A percentile compares a stretch with the other conserved stretches of the same genome.
Conservation (phyloP, 164 flowering plant species). For the Magnolia changhungtana region DNA sequence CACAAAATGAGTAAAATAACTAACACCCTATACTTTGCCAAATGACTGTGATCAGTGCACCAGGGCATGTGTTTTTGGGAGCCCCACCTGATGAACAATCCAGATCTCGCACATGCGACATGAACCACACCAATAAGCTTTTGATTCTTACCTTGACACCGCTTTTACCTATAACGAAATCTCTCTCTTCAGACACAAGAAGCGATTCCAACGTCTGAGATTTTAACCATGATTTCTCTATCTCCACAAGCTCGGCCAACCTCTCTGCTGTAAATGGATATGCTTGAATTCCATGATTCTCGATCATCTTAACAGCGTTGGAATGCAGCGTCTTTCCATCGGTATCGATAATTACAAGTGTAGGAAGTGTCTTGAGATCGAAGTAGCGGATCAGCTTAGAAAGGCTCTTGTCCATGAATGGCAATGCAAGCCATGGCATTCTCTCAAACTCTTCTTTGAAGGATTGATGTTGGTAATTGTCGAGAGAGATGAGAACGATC, state of each 20-base stretch:
- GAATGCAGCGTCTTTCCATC: slow-evolving; percentile 28
- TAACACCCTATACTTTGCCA: background rate
- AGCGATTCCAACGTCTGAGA: slow-evolving; percentile 35
- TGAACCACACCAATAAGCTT: background rate
- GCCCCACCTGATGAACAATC: no score
- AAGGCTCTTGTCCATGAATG: slow-evolving; percentile 17
- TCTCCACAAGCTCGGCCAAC: slow-evolving; percentile 24
- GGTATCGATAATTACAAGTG: slow-evolving; percentile 21
- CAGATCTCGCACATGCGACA: no score
- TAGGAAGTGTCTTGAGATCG: slow-evolving; percentile 11
- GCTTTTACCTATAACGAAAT: slow-evolving; percentile 29
- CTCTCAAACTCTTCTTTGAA: slow-evolving; percentile 12
- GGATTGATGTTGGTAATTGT: slow-evolving; percentile 15
- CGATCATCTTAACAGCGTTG: slow-evolving; percentile 19
- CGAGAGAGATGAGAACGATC: slow-evolving; percentile 15
- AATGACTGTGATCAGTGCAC: background rate
- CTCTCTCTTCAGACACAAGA: slow-evolving; percentile 27
- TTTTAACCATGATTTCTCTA: slow-evolving; percentile 24
- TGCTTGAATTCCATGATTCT: slow-evolving; percentile 23
- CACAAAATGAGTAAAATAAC: no score
- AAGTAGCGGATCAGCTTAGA: slow-evolving; percentile 15
- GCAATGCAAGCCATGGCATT: slow-evolving; percentile 30
- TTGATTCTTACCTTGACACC: slow-evolving; percentile 26
- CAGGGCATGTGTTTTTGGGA: no score
- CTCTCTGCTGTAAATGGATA: slow-evolving; percentile 36